These are phyloP conservation scores for Euphorbia celastroides DNA, from an alignment of 441 rosid species.

Conservation along the genomic window DNA sequence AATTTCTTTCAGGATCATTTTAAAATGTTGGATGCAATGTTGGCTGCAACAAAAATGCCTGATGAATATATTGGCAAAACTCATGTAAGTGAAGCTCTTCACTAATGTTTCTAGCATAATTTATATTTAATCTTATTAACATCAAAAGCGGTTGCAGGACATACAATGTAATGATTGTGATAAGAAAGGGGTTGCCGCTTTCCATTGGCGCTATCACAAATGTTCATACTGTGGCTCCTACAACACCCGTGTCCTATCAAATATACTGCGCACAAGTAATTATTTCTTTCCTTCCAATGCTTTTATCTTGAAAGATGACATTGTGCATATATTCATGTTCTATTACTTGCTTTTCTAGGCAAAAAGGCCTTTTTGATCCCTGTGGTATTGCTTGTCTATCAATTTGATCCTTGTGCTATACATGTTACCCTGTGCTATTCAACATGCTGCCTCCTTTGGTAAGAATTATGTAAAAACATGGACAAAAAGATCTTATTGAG, in stretches of 20 bases:
- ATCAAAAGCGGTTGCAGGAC: constrained; percentile 31
- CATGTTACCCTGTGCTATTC: too few relatives aligned
- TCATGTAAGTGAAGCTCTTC: constrained; percentile 49
- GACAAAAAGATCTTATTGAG: too few relatives aligned
- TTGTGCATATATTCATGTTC: constrained; percentile 2
- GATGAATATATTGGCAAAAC: constrained; percentile 54
- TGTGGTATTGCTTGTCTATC: too few relatives aligned
- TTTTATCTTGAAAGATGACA: constrained; percentile 1
- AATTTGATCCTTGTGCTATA: too few relatives aligned
- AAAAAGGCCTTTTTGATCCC: too few relatives aligned
- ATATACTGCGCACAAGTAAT: constrained; percentile 13
- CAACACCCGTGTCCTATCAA: constrained; percentile 59
- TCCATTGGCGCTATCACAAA: constrained; percentile 83
- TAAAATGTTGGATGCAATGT: constrained; percentile 71
- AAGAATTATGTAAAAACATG: too few relatives aligned
- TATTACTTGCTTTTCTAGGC: constrained; percentile 5
- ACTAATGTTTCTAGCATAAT: neutral
- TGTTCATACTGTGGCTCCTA: constrained; percentile 71
- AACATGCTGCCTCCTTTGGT: too few relatives aligned
- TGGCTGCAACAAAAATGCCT: constrained; percentile 77
- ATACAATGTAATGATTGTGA: constrained; percentile 86
- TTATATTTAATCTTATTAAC: neutral
- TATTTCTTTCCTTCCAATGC: constrained; percentile 11
- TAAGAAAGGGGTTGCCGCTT: constrained; percentile 59
- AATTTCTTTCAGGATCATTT: constrained; percentile 57